phyloP scores from a whole-genome alignment of 2,329 filamentous ascomycete species.

The Ophiocordyceps polyrhachis-furcata region DNA sequence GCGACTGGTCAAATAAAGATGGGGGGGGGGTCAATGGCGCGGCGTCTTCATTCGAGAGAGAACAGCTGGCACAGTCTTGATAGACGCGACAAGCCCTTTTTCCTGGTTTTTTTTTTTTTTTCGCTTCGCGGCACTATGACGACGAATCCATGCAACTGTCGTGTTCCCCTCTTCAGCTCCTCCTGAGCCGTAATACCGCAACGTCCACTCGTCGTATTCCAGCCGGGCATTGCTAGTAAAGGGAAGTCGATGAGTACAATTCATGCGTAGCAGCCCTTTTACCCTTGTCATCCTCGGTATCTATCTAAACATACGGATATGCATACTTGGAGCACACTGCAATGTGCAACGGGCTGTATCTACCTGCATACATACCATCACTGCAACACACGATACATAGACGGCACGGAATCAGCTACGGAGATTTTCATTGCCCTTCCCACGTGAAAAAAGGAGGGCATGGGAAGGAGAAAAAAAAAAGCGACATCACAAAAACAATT shows the following conservation, averaged over 20 bases:
- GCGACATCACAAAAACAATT: neutral
- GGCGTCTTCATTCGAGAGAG: constrained; percentile 25
- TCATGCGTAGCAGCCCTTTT: too few species aligned
- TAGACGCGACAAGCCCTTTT: constrained; percentile 22
- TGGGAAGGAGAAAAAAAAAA: neutral
- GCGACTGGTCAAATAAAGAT: constrained; percentile 19
- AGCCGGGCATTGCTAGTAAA: neutral
- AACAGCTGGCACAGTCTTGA: constrained; percentile 25
- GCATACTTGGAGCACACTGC: neutral
- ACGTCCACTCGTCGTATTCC: neutral
- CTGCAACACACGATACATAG: too few species aligned
- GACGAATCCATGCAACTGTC: neutral
- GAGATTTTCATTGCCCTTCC: too few species aligned
- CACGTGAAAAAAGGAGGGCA: too few species aligned
- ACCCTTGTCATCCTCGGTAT: too few species aligned
- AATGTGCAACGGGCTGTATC: neutral
- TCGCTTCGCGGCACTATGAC: neutral
- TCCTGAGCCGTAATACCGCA: neutral
- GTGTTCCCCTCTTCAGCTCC: neutral
- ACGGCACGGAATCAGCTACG: neutral
- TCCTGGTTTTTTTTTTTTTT: too few species aligned
- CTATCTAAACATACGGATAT: neutral
- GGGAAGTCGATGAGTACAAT: neutral
- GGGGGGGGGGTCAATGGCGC: constrained; percentile 15
- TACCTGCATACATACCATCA: neutral